Percentiles rank a stretch among this genome's conserved stretches.
Evolutionary conservation across 2,329 filamentous ascomycete species (phyloP).

Genomic region (Aspergillus sp.): DNA sequence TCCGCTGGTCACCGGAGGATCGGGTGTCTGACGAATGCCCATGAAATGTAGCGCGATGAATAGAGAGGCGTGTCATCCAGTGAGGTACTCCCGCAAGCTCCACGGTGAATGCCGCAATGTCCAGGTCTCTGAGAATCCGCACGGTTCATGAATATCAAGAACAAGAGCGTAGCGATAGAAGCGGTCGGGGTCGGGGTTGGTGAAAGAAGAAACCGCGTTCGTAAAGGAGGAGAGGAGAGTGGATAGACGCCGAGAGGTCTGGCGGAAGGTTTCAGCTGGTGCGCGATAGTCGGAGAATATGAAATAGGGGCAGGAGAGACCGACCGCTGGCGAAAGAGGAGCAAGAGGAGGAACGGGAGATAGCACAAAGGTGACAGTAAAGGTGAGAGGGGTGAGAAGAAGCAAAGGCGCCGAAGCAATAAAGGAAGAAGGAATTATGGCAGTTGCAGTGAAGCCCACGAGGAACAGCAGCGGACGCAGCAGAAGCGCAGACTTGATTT

Average conservation of each 20-base stretch:
- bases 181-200: neutral
- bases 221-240: conserved; percentile 4
- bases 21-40: conserved; percentile 32
- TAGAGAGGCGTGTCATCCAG: conserved; percentile 21
- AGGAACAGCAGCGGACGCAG: conserved; percentile 2
- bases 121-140: conserved; percentile 9
- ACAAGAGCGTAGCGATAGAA: conserved; percentile 1
- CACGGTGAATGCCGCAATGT: conserved; percentile 20
- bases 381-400: neutral
- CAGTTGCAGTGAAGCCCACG: conserved; percentile 7
- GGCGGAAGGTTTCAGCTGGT: conserved; percentile 13
- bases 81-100: conserved; percentile 21
- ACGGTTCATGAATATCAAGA: conserved; percentile 24
- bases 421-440: conserved; percentile 12
- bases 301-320: conserved; percentile 14
- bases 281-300: conserved; percentile 13
- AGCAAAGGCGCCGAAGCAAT: neutral
- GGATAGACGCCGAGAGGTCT: conserved; percentile 4
- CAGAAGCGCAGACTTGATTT: conserved; percentile 15
- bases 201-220: neutral
- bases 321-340: conserved; percentile 5
- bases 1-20: conserved; percentile 35
- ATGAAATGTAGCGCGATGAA: conserved; percentile 29
- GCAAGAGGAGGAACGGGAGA: conserved; percentile 3
- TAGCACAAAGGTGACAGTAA: neutral